A percentile compares a stretch with the other conserved stretches of the same genome.
Evolutionary conservation across 371 early-diverging fungal species (phyloP).

Genomic region (Coemansia sp.): DNA sequence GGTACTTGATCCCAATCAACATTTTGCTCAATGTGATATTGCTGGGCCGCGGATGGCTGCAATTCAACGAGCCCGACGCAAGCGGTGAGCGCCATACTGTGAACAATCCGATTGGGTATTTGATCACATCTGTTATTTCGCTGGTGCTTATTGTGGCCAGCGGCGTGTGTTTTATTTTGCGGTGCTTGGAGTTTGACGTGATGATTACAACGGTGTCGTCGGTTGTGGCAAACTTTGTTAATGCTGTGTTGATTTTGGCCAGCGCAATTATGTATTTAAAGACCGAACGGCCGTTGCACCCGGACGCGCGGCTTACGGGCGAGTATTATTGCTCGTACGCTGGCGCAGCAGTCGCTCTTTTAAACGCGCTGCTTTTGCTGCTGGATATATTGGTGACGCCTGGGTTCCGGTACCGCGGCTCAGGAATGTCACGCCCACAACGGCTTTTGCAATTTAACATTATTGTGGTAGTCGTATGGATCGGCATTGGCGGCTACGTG

Average conservation of each 20-base stretch:
- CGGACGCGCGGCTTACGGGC: slow-evolving; percentile 39
- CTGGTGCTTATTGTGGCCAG: slow-evolving; percentile 41
- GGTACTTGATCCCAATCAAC: slow-evolving; percentile 48
- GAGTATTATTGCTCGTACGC: slow-evolving; percentile 50
- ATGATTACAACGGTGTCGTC: slow-evolving; percentile 39
- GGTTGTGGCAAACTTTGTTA: slow-evolving; percentile 41
- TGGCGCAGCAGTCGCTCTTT: slow-evolving; percentile 37
- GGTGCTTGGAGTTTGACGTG: slow-evolving; percentile 50
- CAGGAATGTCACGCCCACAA: slow-evolving; percentile 49
- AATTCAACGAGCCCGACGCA: slow-evolving; percentile 8
- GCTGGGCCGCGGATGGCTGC: slow-evolving; percentile 47
- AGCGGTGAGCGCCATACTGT: slow-evolving; percentile 17
- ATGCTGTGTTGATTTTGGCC: slow-evolving; percentile 40
- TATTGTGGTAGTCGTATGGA: slow-evolving; percentile 47
- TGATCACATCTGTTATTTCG: slow-evolving; percentile 41
- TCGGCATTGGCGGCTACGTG: slow-evolving; percentile 47
- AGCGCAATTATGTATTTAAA: slow-evolving; percentile 44
- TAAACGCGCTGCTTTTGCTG: slow-evolving; percentile 40
- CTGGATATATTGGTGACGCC: slow-evolving; percentile 40
- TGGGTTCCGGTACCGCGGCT: slow-evolving; percentile 49
- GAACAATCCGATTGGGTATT: slow-evolving; percentile 38
- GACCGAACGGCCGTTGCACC: slow-evolving; percentile 38
- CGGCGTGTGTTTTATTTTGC: slow-evolving; percentile 47
- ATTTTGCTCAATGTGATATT: slow-evolving; percentile 47
- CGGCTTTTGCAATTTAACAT: slow-evolving; percentile 50